A percentile compares a stretch with the other conserved stretches of the same genome.
These are phyloP conservation scores for Kodamaea derodonti DNA, from an alignment of 1,139 yeast species.

Conservation along the genomic window DNA sequence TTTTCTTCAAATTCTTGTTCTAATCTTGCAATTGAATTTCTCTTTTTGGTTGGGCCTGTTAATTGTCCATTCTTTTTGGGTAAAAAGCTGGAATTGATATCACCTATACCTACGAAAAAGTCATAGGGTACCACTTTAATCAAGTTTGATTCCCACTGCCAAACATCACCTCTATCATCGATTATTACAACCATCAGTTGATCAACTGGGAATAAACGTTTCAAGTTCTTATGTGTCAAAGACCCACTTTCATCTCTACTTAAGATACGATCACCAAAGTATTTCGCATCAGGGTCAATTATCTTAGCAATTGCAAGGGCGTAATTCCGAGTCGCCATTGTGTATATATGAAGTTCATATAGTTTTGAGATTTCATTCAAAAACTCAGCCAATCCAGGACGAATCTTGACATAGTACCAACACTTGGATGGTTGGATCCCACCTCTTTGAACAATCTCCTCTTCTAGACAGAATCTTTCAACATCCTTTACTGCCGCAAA, in stretches of 20 bases:
- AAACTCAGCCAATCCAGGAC: conserved; percentile 83
- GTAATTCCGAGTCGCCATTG: conserved; percentile 98
- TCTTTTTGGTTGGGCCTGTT: conserved; percentile 64
- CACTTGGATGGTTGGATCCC: conserved; percentile 48
- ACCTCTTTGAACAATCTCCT: conserved; percentile 59
- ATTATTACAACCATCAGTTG: conserved; percentile 95
- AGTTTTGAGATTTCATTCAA: conserved; percentile 56
- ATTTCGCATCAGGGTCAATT: conserved; percentile 83
- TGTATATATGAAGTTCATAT: conserved; percentile 91
- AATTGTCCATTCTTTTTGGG: conserved; percentile 75
- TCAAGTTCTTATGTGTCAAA: conserved; percentile 80
- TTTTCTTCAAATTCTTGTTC: conserved; percentile 28
- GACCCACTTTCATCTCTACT: conserved; percentile 96
- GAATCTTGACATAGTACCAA: conserved; percentile 87
- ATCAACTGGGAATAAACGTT: conserved; percentile 89
- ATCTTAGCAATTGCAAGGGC: conserved; percentile 87
- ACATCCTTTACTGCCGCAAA: conserved; percentile 84
- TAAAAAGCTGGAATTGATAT: conserved; percentile 86
- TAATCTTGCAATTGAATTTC: conserved; percentile 52
- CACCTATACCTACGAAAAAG: conserved; percentile 96
- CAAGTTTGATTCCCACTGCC: conserved; percentile 95
- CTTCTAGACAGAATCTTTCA: conserved; percentile 69
- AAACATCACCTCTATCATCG: conserved; percentile 97
- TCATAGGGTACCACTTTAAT: conserved; percentile 93
- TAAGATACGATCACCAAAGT: conserved; percentile 86